Base-by-base conservation (phyloP, 768 basidiomycete genomes). In the Suillus lakei region DNA sequence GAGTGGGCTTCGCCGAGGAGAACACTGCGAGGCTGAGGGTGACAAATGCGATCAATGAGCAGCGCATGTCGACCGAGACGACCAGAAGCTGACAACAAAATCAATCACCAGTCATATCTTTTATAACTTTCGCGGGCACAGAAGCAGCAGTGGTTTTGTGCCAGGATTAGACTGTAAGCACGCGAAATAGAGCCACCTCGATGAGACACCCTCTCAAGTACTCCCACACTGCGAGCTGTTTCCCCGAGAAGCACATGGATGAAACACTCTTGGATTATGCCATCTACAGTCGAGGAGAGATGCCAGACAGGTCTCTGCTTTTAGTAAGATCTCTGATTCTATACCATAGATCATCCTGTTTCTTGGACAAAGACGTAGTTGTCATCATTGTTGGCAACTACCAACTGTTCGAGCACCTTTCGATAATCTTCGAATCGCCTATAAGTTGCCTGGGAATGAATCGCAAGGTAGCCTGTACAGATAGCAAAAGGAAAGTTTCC, bases 121-220 rank as follows among this genome's bases (percentile, higher is more conserved):
- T 66, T 70, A 61, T 34, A 46, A n/a, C 55, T 21, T 23, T 39
- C 30, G 41, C 30, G 63, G 55, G 32, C 15, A 41, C 15, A 41
- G 60, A 7, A 36, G 56, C 66, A 65, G 66, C 67, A 64, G n/a
- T 70, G 69, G 64, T 56, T 26, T 10, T 30, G 58, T 28, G 39
- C 58, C 58, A 59, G 58, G 58, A 59, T 59, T 59, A 59, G 58
- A 41, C 18, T 21, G 39, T 28, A 41, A 86, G 86, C 84, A 84
- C 63, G 81, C 80, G 0, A 88, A 88, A 69, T 80, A 85, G 10
- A 86, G 79, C 71, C 79, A 85, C 55, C 75, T 88, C 44, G 74
- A 80, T 36, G 75, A 82, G 46, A 86, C 81, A 41, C 38, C 23
- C 26, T 54, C 21, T 34, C 32, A 13, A 54, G 32, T 34, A 21